A percentile compares a stretch with the other conserved stretches of the same genome.
Conservation (phyloP, 495 filamentous ascomycete genomes). For the Darksidea phi region DNA sequence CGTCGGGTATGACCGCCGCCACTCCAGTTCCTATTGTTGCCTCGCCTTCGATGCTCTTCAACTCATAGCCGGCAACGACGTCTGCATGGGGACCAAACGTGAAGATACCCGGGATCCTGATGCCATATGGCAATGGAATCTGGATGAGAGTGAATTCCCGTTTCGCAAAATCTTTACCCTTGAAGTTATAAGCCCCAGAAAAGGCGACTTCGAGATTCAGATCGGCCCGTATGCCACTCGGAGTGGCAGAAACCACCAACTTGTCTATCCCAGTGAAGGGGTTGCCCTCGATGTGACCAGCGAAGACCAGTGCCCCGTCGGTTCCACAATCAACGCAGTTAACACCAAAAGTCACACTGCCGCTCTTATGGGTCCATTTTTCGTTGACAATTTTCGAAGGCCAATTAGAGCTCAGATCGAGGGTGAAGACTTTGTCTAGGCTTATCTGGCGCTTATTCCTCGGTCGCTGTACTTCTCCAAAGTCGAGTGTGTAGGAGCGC, state of each 20-base stretch:
- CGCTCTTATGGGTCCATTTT: not conserved
- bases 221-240: not conserved
- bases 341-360: not conserved
- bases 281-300: slow-evolving; percentile 7
- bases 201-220: not conserved
- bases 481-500: slow-evolving; percentile 1
- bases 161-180: slow-evolving; percentile 1
- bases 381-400: not conserved
- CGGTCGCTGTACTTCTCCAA: not conserved
- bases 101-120: slow-evolving; percentile 1
- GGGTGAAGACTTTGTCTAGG: not conserved
- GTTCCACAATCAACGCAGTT: slow-evolving; percentile 9
- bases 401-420: not conserved
- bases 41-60: not conserved
- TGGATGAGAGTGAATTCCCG: not conserved
- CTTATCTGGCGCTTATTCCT: not conserved
- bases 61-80: not conserved
- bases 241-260: not conserved
- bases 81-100: slow-evolving; percentile 3
- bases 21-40: not conserved
- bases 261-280: slow-evolving; percentile 3
- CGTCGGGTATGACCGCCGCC: not conserved
- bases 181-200: not conserved
- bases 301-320: not conserved
- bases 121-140: slow-evolving; percentile 4